These are phyloP conservation scores for Cyphellophora attinorum DNA, from an alignment of 2,329 filamentous ascomycete species.

Conservation along the genomic window DNA sequence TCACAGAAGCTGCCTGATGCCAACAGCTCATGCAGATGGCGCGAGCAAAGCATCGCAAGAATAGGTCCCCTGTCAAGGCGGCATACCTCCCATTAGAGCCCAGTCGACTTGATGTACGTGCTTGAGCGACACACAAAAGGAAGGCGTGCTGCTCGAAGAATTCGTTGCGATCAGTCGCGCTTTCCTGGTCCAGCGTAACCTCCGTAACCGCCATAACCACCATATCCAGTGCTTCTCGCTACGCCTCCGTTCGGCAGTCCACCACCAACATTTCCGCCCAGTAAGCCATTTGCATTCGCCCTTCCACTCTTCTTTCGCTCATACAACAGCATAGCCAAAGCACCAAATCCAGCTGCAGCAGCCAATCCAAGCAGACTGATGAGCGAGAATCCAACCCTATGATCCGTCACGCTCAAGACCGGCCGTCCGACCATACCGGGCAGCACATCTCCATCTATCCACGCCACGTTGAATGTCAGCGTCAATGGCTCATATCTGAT, in stretches of 20 bases:
- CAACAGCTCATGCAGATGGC: too few species aligned
- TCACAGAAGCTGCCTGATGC: too few species aligned
- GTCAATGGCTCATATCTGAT: constrained; percentile 81
- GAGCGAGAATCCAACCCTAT: constrained; percentile 18
- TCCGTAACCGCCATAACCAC: constrained; percentile 19
- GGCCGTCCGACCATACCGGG: constrained; percentile 19
- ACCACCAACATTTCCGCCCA: constrained; percentile 11
- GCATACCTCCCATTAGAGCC: too few species aligned
- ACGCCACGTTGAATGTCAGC: constrained; percentile 69
- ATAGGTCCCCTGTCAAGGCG: too few species aligned
- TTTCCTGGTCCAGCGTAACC: constrained; percentile 12
- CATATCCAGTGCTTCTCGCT: constrained; percentile 15
- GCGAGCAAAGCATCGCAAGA: too few species aligned
- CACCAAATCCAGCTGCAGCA: constrained; percentile 18
- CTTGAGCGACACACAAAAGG: too few species aligned
- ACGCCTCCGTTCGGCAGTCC: constrained; percentile 1
- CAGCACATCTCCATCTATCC: constrained; percentile 41
- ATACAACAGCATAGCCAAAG: constrained; percentile 18
- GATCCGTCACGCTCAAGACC: constrained; percentile 14
- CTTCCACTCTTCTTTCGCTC: constrained; percentile 18
- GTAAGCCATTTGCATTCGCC: constrained; percentile 14
- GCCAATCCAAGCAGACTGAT: constrained; percentile 18
- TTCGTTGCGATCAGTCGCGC: constrained; percentile 13
- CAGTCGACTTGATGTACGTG: too few species aligned
- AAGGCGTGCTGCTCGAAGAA: too few species aligned